Evolutionary conservation across 1,284 basidiomycete species (phyloP).

Genomic region (Boletellus deceptivus): DNA sequence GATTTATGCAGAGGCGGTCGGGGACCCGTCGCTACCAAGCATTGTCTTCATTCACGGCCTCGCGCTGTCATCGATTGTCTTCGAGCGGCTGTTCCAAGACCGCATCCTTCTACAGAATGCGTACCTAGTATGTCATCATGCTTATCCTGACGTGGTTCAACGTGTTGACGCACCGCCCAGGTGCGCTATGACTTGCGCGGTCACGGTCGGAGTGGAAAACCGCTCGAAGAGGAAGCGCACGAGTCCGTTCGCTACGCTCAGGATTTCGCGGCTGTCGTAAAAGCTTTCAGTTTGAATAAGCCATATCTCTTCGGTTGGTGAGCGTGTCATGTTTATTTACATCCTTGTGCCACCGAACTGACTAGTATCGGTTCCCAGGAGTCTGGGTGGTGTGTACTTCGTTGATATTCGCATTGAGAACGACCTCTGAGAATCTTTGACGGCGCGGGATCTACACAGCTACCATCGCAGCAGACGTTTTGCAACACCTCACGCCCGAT

Average conservation of each 20-base stretch:
- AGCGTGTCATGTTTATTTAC: background rate
- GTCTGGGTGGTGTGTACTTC: constrained; percentile 4
- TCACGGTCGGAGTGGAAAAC: constrained; percentile 5
- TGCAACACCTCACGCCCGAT: background rate
- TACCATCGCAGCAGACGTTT: constrained; percentile 1
- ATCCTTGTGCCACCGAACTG: background rate
- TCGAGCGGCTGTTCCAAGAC: background rate
- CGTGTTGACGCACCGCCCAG: background rate
- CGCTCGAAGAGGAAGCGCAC: constrained; percentile 1
- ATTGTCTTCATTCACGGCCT: constrained; percentile 5
- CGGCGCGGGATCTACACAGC: background rate
- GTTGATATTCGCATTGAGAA: background rate
- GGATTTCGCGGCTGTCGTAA: constrained; percentile 7
- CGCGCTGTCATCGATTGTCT: background rate
- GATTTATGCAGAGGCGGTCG: constrained; percentile 3
- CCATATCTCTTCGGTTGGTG: constrained; percentile 5
- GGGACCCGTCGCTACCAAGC: background rate
- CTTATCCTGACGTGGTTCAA: background rate
- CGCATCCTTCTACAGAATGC: background rate
- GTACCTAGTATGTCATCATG: background rate
- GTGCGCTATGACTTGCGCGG: constrained; percentile 9
- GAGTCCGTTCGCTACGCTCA: constrained; percentile 10
- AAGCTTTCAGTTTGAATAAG: constrained; percentile 1
- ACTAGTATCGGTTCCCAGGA: background rate
- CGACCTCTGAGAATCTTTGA: background rate